Evolutionary conservation across 805 yeast genomes (phyloP), one percentile per base, ranked within the genome.

Genomic region (Metschnikowia drakensbergensis): DNA sequence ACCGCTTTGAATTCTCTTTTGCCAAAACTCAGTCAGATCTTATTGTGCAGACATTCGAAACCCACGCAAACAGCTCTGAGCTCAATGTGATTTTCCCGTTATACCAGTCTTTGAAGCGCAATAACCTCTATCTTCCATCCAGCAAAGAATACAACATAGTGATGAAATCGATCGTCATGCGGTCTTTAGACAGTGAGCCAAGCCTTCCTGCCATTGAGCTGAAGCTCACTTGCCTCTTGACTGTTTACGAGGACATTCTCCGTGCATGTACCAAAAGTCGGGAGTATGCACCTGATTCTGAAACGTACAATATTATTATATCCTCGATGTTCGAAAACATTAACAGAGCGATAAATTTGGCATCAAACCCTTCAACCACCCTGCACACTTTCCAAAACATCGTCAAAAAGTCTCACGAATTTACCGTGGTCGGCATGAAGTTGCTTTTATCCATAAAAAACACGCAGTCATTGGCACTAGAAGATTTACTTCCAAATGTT

Each of bases 211-310:
- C 82, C 26, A 64, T 79, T 5, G 89, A 86, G 60, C 76, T 75
- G 40, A 79, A 77, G 59, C 70, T 86, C 61, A 84, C 87, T 2
- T 79, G 76, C 46, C 62, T 86, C 49, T 66, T 86, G 53, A 83
- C 81, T 22, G 81, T 84, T 32, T 86, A 86, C 60, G 86, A 86
- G 44, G 90, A 84, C 57, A 67, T 84, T 60, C 69, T 86, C 34
- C 59, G 48, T 4, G 59, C 51, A 2, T 52, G 54, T 32, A 33
- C 47, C 3, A 17, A 13, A 1, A 38, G 46, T 17, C 45, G 45
- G 23, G 28, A 45, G 2, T 71, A 74, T 54, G 82, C 79, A 59
- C 94, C 94, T 13, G 71, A 76, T 26, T 58, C 62, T 37, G 69
- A 68, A 17, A 83, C 87, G 6, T 85, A 80, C 62, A 69, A 77